Conservation (phyloP, 1,284 basidiomycete species). For the Trametes versicolor region DNA sequence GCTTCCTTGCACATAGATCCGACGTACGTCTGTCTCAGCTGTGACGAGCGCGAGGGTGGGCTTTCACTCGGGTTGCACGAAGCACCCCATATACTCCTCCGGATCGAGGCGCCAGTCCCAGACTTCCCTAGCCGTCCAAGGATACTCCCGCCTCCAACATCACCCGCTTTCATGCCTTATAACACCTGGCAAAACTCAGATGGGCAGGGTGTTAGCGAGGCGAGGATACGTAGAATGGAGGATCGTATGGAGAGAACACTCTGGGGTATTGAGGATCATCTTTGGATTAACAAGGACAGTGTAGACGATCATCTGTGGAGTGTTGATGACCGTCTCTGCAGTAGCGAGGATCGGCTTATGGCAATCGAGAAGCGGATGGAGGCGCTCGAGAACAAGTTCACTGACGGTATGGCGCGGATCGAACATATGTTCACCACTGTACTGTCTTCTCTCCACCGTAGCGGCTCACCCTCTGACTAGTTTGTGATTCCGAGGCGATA, state of each 20-base stretch:
- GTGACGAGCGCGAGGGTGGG: neutral
- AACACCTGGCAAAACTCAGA: too few relatives aligned
- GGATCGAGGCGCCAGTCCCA: neutral
- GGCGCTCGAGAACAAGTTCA: constrained; percentile 1
- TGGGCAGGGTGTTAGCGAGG: neutral
- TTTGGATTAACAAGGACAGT: too few relatives aligned
- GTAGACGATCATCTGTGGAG: too few relatives aligned
- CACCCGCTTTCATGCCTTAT: too few relatives aligned
- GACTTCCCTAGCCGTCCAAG: neutral
- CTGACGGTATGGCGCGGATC: constrained; percentile 4
- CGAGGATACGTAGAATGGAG: neutral
- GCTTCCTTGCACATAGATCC: neutral
- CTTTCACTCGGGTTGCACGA: neutral
- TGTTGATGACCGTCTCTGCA: too few relatives aligned
- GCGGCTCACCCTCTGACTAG: neutral
- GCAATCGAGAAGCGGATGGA: constrained; percentile 13
- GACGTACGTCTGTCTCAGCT: constrained; percentile 1
- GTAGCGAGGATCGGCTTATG: neutral
- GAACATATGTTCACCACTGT: constrained; percentile 13
- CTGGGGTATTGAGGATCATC: too few relatives aligned
- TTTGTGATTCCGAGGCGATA: too few relatives aligned
- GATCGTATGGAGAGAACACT: neutral
- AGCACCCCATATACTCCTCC: neutral
- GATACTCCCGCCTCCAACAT: too few relatives aligned
- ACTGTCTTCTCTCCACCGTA: neutral